Base-by-base conservation (phyloP, 1,284 basidiomycete genomes). In the Leccinum colubrinum region DNA sequence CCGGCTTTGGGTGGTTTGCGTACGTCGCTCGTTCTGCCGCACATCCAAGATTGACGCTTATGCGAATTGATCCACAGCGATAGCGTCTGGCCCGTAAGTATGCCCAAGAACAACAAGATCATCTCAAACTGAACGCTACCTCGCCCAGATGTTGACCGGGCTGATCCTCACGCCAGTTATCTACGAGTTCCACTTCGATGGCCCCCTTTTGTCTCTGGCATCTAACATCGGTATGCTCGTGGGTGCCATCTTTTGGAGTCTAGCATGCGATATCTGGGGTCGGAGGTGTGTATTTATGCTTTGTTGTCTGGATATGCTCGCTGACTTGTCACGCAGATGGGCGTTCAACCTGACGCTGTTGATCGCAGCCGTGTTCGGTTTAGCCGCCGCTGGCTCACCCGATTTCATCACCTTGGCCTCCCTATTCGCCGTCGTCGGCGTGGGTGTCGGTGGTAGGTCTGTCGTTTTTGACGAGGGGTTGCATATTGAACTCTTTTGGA, bases 231-330 rank as follows among this genome's bases (percentile, higher is more conserved):
- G 88, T 20, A 72, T 90, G 1, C 78, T 91, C 33, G 81, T 85
- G 12, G 87, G 87, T 1, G 85, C 87, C 50, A 79, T 85, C 37
- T 81, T 88, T 70, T 91, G 82, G 86, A 84, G 84, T 58, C 77
- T 86, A 52, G 87, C 79, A 41, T 87, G 74, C 71, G 87, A 79
- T 67, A 80, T 88, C 4, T 93, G 90, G 88, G 85, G 86, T 30
- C 71, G 83, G 68, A 80, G 68, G 79, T 85, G 56, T 46, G 77
- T 68, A 6, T 37, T 35, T 35, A 1, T 35, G 35, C 35, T 22
- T 14, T 48, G 11, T 30, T 35, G n/a, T 51, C 8, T 15, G 11
- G 6, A 39, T 8, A 41, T 56, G 33, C 60, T 22, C 33, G 57
- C 12, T 17, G 0, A 35, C 17, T 6, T 15, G 27, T 54, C 37